Evolutionary conservation across 2,329 filamentous ascomycete genomes (phyloP), one percentile per base, ranked within the genome.

Genomic region (Aspergillus clavatus): DNA sequence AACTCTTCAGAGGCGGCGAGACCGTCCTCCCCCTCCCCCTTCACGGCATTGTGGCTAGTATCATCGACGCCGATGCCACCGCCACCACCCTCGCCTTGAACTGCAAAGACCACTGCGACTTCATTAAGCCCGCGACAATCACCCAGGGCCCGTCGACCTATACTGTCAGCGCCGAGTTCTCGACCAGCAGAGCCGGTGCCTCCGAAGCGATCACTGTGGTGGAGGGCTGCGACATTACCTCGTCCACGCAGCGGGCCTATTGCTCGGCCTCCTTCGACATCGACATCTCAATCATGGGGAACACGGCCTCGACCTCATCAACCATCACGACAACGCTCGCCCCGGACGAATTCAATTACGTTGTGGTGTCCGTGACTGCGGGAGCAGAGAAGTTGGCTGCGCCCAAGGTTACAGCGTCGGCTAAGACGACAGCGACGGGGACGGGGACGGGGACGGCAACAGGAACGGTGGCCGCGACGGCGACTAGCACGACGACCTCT

Each of bases 81-180:
- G 50, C 52, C 29, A 58, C 55, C n/a, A 53, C 49, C 12, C 36
- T 54, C 12, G 51, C 51, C 22, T 7, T 58, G 3, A 36, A 45
- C 7, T 58, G 55, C 33, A 28, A 40, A 5, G 19, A 18, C 14
- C 29, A 14, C 14, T 21, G 38, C 26, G 31, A 21, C 5, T 14
- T 16, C 4, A 18, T 36, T 6, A 18, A 43, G 42, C 11, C 53
- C 53, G 2, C 10, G 8, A 58, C 55, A 39, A 19, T 54, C 3
- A 55, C 52, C 19, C 41, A 52, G 28, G 54, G 55, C 4, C 54
- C 52, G 7, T 58, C 55, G 10, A 58, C 54, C 38, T 54, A 42
- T 26, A 41, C 41, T 19, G 21, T 50, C 18, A 45, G 39, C 16
- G 49, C 50, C n/a, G 39, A 47, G 19, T 47, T 45, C 26, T 16